Evolutionary conservation across 1,139 yeast genomes (phyloP).

Genomic region (Sugiyamaella xylanicola): DNA sequence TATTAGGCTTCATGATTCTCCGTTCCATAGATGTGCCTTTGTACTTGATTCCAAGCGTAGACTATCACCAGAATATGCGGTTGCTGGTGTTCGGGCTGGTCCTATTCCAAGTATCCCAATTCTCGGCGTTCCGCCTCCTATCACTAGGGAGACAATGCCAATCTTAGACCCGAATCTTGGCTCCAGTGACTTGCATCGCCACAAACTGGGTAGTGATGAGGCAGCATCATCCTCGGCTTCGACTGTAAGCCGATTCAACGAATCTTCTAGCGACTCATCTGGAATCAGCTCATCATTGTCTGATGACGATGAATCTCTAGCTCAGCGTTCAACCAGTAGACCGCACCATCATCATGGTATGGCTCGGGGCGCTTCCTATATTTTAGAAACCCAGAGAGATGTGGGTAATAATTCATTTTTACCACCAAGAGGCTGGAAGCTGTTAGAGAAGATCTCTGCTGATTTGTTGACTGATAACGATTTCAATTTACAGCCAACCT

Average conservation of each 20-base stretch:
- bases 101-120: constrained; percentile 59
- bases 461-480: constrained; percentile 15
- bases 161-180: constrained; percentile 32
- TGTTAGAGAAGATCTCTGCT: constrained; percentile 18
- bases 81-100: constrained; percentile 46
- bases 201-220: constrained; percentile 14
- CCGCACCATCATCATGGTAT: neutral
- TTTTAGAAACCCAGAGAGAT: constrained; percentile 7
- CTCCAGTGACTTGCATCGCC: neutral
- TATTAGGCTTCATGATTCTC: constrained; percentile 71
- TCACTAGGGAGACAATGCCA: constrained; percentile 44
- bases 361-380: neutral
- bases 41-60: constrained; percentile 56
- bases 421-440: constrained; percentile 35
- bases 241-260: constrained; percentile 23
- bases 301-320: constrained; percentile 5
- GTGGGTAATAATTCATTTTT: constrained; percentile 23
- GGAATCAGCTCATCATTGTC: constrained; percentile 5
- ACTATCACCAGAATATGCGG: constrained; percentile 46
- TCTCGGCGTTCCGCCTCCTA: constrained; percentile 67
- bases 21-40: constrained; percentile 78
- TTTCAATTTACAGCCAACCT: constrained; percentile 42
- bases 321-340: neutral
- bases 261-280: constrained; percentile 20
- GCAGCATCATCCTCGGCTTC: constrained; percentile 23